Evolutionary conservation across 164 flowering plant species (phyloP).

Genomic region (Kingdonia uniflora): DNA sequence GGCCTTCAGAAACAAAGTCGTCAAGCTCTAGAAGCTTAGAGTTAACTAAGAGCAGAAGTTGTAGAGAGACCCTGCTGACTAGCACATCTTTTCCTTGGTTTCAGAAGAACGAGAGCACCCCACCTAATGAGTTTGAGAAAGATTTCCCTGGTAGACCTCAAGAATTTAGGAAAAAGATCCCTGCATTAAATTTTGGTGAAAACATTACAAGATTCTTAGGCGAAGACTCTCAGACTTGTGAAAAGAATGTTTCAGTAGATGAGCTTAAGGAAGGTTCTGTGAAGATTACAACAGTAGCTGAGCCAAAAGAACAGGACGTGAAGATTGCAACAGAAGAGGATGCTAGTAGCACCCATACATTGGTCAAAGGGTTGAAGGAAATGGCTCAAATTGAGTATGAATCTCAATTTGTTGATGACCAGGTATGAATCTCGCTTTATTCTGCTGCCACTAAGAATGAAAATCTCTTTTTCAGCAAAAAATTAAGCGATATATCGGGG

Average conservation of each 20-base stretch:
- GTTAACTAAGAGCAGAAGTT: slow-evolving; percentile 50
- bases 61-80: slow-evolving; percentile 29
- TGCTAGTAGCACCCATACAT: slow-evolving; percentile 55
- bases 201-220: too few relatives aligned
- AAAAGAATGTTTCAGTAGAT: slow-evolving; percentile 15
- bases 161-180: slow-evolving; percentile 15
- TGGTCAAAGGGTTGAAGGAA: slow-evolving; percentile 73
- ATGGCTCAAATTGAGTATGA: too few relatives aligned
- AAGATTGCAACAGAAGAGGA: slow-evolving; percentile 44
- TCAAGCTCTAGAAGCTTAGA: slow-evolving; percentile 17
- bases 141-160: slow-evolving; percentile 31
- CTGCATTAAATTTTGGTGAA: slow-evolving; percentile 19
- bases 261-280: slow-evolving; percentile 1
- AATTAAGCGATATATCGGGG: too few relatives aligned
- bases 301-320: slow-evolving; percentile 14
- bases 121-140: slow-evolving; percentile 30
- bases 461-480: too few relatives aligned
- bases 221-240: slow-evolving; percentile 27
- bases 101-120: slow-evolving; percentile 29
- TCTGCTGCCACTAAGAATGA: too few relatives aligned
- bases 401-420: slow-evolving; percentile 35
- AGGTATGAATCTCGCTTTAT: slow-evolving; percentile 29
- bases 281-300: slow-evolving; percentile 14
- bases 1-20: slow-evolving; percentile 9
- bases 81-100: slow-evolving; percentile 15